Conservation (phyloP, 2,329 filamentous ascomycete species). For the Hypoxylon sp. region DNA sequence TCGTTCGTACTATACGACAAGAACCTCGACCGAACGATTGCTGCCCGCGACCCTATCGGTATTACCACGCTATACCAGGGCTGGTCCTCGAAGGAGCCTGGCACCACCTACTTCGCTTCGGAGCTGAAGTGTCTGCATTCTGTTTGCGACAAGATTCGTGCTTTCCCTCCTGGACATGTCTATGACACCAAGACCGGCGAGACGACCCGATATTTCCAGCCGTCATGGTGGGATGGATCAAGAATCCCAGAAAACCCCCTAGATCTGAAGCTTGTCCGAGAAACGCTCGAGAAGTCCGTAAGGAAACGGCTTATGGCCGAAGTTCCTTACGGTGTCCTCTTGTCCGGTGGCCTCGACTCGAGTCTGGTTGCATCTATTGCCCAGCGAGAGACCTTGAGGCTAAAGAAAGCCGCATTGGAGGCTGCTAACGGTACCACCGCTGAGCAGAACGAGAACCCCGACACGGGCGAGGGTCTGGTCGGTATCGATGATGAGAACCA, state of each 20-base stretch:
- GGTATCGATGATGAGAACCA: conserved; percentile 95
- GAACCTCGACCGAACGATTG: conserved; percentile 90
- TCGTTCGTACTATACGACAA: conserved; percentile 99
- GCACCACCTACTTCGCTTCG: conserved; percentile 93
- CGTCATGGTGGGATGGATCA: conserved; percentile 89
- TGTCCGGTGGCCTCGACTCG: conserved; percentile 96
- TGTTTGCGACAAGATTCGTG: conserved; percentile 94
- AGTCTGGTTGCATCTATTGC: conserved; percentile 96
- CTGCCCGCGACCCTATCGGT: conserved; percentile 95
- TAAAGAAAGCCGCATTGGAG: conserved; percentile 75
- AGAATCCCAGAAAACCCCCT: conserved; percentile 84
- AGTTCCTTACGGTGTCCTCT: conserved; percentile 94
- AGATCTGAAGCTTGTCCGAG: conserved; percentile 85
- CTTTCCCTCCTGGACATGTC: conserved; percentile 95
- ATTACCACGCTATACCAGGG: conserved; percentile 98
- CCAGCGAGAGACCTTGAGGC: conserved; percentile 87
- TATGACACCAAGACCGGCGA: conserved; percentile 94
- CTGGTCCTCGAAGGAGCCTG: conserved; percentile 85
- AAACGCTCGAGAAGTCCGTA: conserved; percentile 89
- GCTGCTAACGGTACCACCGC: conserved; percentile 60
- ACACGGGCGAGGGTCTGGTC: conserved; percentile 80
- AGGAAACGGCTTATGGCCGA: conserved; percentile 98
- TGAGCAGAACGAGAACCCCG: conserved; percentile 64
- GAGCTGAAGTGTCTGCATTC: conserved; percentile 94
- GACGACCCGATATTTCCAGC: conserved; percentile 90